Evolutionary conservation across 306 rosid genomes (phyloP).

Genomic region (Acacia acuminata): DNA sequence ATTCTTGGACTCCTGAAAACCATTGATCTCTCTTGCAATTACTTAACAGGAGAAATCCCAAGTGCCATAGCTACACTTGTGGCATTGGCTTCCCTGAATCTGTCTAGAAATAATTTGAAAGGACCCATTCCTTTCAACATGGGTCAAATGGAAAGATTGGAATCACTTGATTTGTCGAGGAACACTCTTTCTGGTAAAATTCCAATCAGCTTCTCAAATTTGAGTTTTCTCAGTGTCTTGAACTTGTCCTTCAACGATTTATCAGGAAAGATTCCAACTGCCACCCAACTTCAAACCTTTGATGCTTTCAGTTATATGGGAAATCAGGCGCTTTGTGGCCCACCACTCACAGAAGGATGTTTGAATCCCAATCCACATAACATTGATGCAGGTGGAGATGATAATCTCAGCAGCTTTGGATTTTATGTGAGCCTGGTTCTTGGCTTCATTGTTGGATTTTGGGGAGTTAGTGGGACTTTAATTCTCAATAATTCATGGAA

Average conservation of each 20-base stretch:
- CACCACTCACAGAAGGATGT: neutral
- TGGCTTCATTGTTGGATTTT: neutral
- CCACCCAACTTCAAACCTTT: no score
- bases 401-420: neutral
- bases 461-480: neutral
- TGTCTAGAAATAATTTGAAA: neutral
- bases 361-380: neutral
- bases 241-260: no score
- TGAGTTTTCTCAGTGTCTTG: no score
- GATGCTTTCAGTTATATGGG: neutral
- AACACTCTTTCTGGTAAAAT: neutral
- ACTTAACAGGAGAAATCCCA: no score
- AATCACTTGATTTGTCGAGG: neutral
- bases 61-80: neutral
- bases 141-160: neutral
- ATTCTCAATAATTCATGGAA: neutral
- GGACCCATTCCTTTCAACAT: neutral
- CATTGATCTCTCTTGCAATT: no score
- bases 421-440: neutral
- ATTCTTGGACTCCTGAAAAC: no score
- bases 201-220: no score
- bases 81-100: neutral
- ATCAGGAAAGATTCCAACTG: neutral
- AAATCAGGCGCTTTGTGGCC: neutral
- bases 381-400: neutral